Base-by-base conservation (phyloP, 1,139 yeast species). In the Suhomyces atakaporum region DNA sequence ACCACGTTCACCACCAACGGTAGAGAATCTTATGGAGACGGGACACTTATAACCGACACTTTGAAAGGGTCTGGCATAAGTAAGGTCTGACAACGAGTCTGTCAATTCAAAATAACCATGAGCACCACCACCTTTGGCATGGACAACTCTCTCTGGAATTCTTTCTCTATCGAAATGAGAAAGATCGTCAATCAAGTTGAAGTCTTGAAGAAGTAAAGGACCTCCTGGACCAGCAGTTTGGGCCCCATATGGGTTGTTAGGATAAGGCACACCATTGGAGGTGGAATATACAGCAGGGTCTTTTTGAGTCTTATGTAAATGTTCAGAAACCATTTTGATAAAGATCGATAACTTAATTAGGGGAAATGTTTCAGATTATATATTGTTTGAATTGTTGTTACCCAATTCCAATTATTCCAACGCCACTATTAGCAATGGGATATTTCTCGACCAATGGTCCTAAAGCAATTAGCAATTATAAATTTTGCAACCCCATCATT, bases 41-140 rank as follows among this genome's bases (percentile, higher is more conserved):
- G 68, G 66, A 13, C 78, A 72, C 47, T 65, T 69, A 53, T 75
- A 73, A 21, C 81, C 81, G 16, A 66, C 62, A 16, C 62, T 51
- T 39, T 65, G 69, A 48, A 75, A 67, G 50, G 75, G 72, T 26
- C 69, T 65, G 18, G 81, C 75, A 11, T 66, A 67, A 37, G 77
- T 71, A 28, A 77, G 49, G 45, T 77, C 82, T 3, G 76, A 57
- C 40, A 77, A 65, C 36, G 76, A 77, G 44, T 77, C 80, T 11
- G 83, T 77, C 39, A 75, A 77, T 50, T 77, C 82, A 51, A 78
- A 78, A 49, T 67, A 66, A 19, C 83, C 83, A 50, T 69, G 77
- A 6, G 81, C 82, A 47, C 84, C 84, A 21, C 80, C 75, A 39
- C 84, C 84, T 51, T 77, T 78, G 29, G 84, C 84, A 47, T 78